phyloP scores from a whole-genome alignment of 768 basidiomycete species.

The Boletus vermiculosoides region DNA sequence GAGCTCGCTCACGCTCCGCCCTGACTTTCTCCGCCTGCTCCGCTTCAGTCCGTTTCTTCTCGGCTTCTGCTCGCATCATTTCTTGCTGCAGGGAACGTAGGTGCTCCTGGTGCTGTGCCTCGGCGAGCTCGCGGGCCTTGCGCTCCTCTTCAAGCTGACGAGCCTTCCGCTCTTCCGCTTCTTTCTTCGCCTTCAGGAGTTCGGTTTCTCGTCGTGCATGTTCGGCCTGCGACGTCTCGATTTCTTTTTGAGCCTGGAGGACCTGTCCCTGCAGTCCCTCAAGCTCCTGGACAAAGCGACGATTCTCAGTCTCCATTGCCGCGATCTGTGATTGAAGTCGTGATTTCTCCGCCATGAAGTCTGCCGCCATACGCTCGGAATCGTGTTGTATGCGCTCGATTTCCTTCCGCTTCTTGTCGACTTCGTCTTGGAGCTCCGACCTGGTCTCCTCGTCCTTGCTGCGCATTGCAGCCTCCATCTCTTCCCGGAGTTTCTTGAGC shows the following conservation, averaged over 20 bases:
- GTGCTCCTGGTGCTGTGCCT: slow-evolving; percentile 31
- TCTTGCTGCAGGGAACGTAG: slow-evolving; percentile 28
- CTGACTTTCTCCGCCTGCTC: slow-evolving; percentile 29
- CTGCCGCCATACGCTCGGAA: slow-evolving; percentile 39
- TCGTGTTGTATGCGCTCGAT: slow-evolving; percentile 43
- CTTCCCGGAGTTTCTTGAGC: slow-evolving; percentile 42
- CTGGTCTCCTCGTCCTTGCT: slow-evolving; percentile 47
- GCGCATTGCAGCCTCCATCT: slow-evolving; percentile 46
- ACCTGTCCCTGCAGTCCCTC: slow-evolving; percentile 31
- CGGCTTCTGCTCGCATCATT: slow-evolving; percentile 26
- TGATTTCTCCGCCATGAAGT: slow-evolving; percentile 39
- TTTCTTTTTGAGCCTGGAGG: slow-evolving; percentile 24
- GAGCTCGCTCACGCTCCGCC: slow-evolving; percentile 30
- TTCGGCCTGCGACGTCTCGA: slow-evolving; percentile 28
- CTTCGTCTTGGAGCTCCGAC: slow-evolving; percentile 44
- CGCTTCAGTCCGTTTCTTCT: slow-evolving; percentile 17
- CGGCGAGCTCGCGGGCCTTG: slow-evolving; percentile 25
- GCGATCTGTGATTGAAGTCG: slow-evolving; percentile 31
- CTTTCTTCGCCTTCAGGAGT: slow-evolving; percentile 24
- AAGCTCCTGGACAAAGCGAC: slow-evolving; percentile 16
- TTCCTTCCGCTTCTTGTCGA: slow-evolving; percentile 42
- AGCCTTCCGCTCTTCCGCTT: slow-evolving; percentile 30
- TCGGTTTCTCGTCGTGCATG: slow-evolving; percentile 30
- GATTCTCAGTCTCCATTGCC: slow-evolving; percentile 29
- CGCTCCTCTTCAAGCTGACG: slow-evolving; percentile 34